Evolutionary conservation across 495 filamentous ascomycete genomes (phyloP).

Genomic region (Aspergillus heteromorphus): DNA sequence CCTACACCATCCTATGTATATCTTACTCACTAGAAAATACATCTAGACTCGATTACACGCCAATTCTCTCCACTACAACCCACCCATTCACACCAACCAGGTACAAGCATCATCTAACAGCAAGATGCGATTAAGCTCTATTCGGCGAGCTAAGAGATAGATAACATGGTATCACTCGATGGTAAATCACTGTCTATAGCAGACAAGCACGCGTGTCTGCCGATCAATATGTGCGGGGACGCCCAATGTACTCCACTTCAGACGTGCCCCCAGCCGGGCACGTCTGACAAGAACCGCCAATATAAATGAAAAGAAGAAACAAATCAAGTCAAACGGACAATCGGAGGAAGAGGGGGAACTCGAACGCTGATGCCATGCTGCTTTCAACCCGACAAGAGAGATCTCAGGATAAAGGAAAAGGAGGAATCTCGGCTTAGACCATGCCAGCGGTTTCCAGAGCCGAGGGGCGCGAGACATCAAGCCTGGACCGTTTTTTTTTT

Average conservation of each 20-base stretch:
- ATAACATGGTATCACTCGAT: conserved; percentile 15
- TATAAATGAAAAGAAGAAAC: neutral
- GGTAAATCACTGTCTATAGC: conserved; percentile 17
- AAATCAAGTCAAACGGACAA: neutral
- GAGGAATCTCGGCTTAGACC: conserved; percentile 1
- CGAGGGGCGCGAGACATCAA: neutral
- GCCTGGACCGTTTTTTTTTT: neutral
- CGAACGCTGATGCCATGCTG: neutral
- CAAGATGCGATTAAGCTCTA: conserved; percentile 3
- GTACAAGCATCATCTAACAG: no score
- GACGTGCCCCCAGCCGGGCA: neutral
- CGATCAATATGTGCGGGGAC: conserved; percentile 7
- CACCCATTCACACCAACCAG: no score
- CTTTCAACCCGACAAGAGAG: neutral
- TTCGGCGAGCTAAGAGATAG: neutral
- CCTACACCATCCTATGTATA: no score
- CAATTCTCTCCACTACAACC: no score
- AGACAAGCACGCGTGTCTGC: conserved; percentile 1
- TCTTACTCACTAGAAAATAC: no score
- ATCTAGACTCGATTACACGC: no score
- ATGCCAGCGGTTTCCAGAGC: conserved; percentile 7
- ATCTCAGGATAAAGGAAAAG: no score
- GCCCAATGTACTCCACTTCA: conserved; percentile 6
- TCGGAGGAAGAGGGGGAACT: no score
- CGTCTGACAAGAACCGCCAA: conserved; percentile 1